Base-by-base conservation (phyloP, 352 stramenopile species). In the Pseudoperonospora humuli region DNA sequence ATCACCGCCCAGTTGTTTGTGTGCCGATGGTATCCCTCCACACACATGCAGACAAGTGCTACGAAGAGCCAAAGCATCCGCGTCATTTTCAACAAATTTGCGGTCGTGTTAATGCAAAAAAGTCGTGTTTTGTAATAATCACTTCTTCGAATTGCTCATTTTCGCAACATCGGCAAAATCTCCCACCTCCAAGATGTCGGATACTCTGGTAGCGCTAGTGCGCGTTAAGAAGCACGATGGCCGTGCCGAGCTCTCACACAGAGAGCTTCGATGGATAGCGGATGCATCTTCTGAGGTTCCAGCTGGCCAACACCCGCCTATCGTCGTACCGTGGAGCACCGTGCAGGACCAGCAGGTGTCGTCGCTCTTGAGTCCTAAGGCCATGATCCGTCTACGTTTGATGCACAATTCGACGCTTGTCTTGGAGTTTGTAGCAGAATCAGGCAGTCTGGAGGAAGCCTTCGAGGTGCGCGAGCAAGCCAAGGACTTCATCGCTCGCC, bases 1-100 rank as follows among this genome's bases (percentile, higher is more conserved):
- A 93, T 75, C 18, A 93, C 78, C 8, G 81, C 81, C 81, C 81
- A 93, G 53, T 93, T 93, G 47, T 90, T 93, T 1, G 74, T 91
- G 47, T 93, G 81, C 4, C 81, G 77, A 32, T 67, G 63, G 47
- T 88, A 84, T 31, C 64, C 58, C 7, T 67, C 51, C 15, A 35
- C 55, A 15, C 15, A 41, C 25, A 43, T 52, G 42, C 29, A 54
- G 27, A 29, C 18, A 27, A 64, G 28, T 32, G 19, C 27, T 31
- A 70, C 46, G 24, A 48, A 54, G 9, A 71, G 39, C 31, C 20
- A 43, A 6, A 80, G 33, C 41, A 26, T 24, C 33, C 7, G 31
- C 9, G 38, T 32, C 41, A 64, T 64, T 27, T 21, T 47, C 36
- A n/a, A n/a, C n/a, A n/a, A n/a, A n/a, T n/a, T n/a, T n/a, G n/a